These are phyloP conservation scores for sunflower (Helianthus annuus) DNA, from an alignment of 129 eudicot species.

Conservation along the genomic window DNA sequence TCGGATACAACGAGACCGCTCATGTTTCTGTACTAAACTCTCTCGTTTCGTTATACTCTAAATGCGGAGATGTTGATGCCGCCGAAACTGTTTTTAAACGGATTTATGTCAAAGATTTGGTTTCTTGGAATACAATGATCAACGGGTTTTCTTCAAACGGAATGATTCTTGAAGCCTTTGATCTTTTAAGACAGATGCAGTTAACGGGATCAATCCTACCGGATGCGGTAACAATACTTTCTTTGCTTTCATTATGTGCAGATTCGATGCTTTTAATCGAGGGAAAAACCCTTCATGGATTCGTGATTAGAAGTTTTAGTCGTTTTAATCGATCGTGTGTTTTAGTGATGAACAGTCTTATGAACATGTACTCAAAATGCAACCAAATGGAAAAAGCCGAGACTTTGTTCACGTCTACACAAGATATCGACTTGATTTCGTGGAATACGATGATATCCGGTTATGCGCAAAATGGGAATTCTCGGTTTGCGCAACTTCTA, in stretches of 20 bases:
- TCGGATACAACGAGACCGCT: slow-evolving; percentile 34
- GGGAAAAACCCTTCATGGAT: slow-evolving; percentile 59
- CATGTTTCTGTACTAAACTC: slow-evolving; percentile 56
- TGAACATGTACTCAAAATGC: slow-evolving; percentile 66
- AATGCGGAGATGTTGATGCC: slow-evolving; percentile 45
- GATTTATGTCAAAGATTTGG: slow-evolving; percentile 48
- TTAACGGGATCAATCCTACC: slow-evolving; percentile 38
- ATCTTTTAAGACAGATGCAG: slow-evolving; percentile 45
- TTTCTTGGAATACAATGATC: slow-evolving; percentile 76
- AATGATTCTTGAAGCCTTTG: slow-evolving; percentile 45
- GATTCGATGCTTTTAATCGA: slow-evolving; percentile 46
- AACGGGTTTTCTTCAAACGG: slow-evolving; percentile 54
- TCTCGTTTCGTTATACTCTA: slow-evolving; percentile 61
- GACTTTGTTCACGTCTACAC: slow-evolving; percentile 36
- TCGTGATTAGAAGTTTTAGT: slow-evolving; percentile 28
- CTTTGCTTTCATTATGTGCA: slow-evolving; percentile 57
- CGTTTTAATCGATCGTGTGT: slow-evolving; percentile 31
- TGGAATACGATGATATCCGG: slow-evolving; percentile 75
- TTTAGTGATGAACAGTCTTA: slow-evolving; percentile 45
- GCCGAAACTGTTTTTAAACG: slow-evolving; percentile 36
- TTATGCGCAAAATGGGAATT: slow-evolving; percentile 53
- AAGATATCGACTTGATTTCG: slow-evolving; percentile 50
- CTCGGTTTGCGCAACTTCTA: slow-evolving; percentile 42
- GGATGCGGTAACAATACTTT: slow-evolving; percentile 51
- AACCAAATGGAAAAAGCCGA: slow-evolving; percentile 37